Conservation (phyloP, 441 rosid genomes). For the Hura crepitans region DNA sequence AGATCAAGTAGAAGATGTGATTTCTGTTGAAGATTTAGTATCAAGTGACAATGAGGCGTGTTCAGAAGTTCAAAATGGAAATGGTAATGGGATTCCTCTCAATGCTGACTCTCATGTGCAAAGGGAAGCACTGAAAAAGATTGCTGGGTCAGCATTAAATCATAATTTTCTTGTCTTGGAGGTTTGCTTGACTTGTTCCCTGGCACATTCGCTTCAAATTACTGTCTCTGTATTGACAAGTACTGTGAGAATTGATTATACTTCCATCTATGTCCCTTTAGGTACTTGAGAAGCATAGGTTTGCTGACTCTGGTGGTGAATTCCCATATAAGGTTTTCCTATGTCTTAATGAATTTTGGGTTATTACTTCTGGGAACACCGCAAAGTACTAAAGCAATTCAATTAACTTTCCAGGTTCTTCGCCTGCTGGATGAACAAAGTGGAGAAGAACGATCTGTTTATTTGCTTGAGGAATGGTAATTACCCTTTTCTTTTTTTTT, state of each 20-base stretch:
- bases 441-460: slow-evolving; percentile 76
- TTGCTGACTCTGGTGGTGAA: slow-evolving; percentile 37
- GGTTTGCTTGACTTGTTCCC: slow-evolving; percentile 36
- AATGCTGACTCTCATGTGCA: slow-evolving; percentile 25
- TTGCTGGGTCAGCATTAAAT: slow-evolving; percentile 32
- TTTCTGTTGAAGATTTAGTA: slow-evolving; percentile 61
- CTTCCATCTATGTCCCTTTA: slow-evolving; percentile 26
- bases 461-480: slow-evolving; percentile 87
- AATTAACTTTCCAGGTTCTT: slow-evolving; percentile 64
- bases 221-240: not conserved
- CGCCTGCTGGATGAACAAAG: slow-evolving; percentile 81
- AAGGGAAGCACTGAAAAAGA: slow-evolving; percentile 28
- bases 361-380: slow-evolving; percentile 22
- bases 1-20: slow-evolving; percentile 95
- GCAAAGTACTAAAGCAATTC: slow-evolving; percentile 23
- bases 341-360: slow-evolving; percentile 12
- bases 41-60: slow-evolving; percentile 32
- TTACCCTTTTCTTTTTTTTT: not conserved
- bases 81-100: slow-evolving; percentile 28
- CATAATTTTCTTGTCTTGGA: slow-evolving; percentile 79
- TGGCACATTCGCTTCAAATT: not conserved
- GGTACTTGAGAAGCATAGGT: slow-evolving; percentile 70
- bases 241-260: slow-evolving; percentile 20
- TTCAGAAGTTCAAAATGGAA: slow-evolving; percentile 35
- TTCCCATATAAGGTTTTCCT: slow-evolving; percentile 63